A percentile compares a stretch with the other conserved stretches of the same genome.
phyloP scores from a whole-genome alignment of 352 stramenopile species.

The Phytophthora syringae region DNA sequence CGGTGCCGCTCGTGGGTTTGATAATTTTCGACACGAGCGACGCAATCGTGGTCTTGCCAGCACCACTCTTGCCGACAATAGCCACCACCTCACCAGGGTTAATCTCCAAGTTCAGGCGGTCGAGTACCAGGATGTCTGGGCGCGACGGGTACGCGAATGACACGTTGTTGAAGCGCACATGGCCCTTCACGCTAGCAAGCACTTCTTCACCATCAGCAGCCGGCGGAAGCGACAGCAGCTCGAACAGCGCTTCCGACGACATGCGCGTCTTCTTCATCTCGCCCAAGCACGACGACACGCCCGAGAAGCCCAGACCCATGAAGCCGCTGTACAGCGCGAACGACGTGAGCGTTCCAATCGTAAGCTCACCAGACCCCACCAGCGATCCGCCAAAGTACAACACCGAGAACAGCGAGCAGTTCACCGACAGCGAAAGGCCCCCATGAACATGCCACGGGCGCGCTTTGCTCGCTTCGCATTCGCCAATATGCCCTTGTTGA shows the following conservation, averaged over 20 bases:
- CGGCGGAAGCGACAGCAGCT: slow-evolving; percentile 61
- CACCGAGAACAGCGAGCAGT: slow-evolving; percentile 91
- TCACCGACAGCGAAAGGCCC: slow-evolving; percentile 88
- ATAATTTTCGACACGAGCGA: slow-evolving; percentile 86
- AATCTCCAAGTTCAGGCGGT: slow-evolving; percentile 71
- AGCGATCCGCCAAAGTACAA: slow-evolving; percentile 91
- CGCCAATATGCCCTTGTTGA: slow-evolving; percentile 69
- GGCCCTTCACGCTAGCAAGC: slow-evolving; percentile 58
- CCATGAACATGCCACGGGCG: slow-evolving; percentile 91
- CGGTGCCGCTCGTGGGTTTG: slow-evolving; percentile 54
- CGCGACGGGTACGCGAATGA: slow-evolving; percentile 86
- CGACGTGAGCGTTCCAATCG: slow-evolving; percentile 89
- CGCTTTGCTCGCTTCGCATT: slow-evolving; percentile 76
- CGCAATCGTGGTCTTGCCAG: slow-evolving; percentile 86
- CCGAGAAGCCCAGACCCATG: slow-evolving; percentile 91
- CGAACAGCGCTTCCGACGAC: slow-evolving; percentile 76
- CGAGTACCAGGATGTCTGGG: slow-evolving; percentile 71
- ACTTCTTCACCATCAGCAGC: slow-evolving; percentile 47
- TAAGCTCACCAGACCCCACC: slow-evolving; percentile 85
- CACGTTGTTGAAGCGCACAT: slow-evolving; percentile 83
- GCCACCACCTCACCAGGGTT: slow-evolving; percentile 83
- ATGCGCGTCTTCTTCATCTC: slow-evolving; percentile 81
- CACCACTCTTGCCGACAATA: slow-evolving; percentile 86
- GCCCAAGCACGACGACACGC: slow-evolving; percentile 83
- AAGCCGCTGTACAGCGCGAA: slow-evolving; percentile 93